Percentiles rank a stretch among this genome's conserved stretches.
These are phyloP conservation scores for Colletotrichum trifolii DNA, from an alignment of 2,329 filamentous ascomycete species.

Conservation along the genomic window DNA sequence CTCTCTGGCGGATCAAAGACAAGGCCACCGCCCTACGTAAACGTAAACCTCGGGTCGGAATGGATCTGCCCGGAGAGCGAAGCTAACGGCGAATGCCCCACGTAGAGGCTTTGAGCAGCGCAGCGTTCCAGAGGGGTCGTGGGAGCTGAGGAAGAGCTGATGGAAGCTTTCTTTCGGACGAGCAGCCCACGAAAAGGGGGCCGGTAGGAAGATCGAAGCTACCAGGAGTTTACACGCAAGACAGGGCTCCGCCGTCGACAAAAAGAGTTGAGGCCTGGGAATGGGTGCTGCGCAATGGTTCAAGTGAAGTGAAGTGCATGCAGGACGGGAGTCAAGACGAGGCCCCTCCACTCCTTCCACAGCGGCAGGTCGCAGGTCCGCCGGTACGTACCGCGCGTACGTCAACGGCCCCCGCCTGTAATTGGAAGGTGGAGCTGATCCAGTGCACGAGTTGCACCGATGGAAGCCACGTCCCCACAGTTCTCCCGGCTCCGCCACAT, in stretches of 20 bases:
- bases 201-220: not conserved
- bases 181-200: slow-evolving; percentile 6
- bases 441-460: not conserved
- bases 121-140: not conserved
- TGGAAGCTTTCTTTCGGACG: slow-evolving; percentile 10
- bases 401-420: slow-evolving; percentile 24
- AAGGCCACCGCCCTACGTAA: slow-evolving; percentile 10
- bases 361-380: slow-evolving; percentile 3
- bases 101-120: slow-evolving; percentile 2
- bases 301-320: slow-evolving; percentile 1
- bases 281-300: not conserved
- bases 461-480: slow-evolving; percentile 12
- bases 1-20: slow-evolving; percentile 23
- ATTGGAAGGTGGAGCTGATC: too few relatives aligned
- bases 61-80: slow-evolving; percentile 10
- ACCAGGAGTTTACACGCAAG: slow-evolving; percentile 4
- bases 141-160: slow-evolving; percentile 2
- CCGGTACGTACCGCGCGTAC: slow-evolving; percentile 15
- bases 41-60: not conserved
- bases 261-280: slow-evolving; percentile 14
- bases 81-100: not conserved
- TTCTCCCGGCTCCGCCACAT: slow-evolving; percentile 30
- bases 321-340: slow-evolving; percentile 1
- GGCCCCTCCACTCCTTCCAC: not conserved
- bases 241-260: slow-evolving; percentile 8